Evolutionary conservation across 495 filamentous ascomycete genomes (phyloP), one percentile per base, ranked within the genome.

Genomic region (Neurospora sp.): DNA sequence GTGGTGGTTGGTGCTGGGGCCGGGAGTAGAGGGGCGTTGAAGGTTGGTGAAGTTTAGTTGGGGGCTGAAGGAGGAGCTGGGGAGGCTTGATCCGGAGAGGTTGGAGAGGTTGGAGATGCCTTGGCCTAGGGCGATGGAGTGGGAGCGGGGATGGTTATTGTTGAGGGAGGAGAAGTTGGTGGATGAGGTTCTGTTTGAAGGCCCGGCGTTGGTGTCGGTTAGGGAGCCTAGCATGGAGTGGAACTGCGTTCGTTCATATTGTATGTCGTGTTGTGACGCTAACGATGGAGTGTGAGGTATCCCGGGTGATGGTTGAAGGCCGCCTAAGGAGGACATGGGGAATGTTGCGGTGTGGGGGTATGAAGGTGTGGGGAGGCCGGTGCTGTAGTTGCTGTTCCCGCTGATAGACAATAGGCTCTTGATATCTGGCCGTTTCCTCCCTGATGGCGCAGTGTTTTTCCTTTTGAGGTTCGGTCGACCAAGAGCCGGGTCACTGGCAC

Each of bases 391-490:
- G 69, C 80, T n/a, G 73, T 70, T 71, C 65, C 70, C 72, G 41
- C 71, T 73, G 18, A 78, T 68, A 8, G 79, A 77, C 2, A 77
- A 53, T 4, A 82, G 69, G 18, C 69, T 74, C 40, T 78, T 78
- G 18, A 79, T 69, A 1, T 82, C 82, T 14, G 84, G 78, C 20
- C 82, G 78, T 38, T 76, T 82, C 7, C 79, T 80, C 1, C 77
- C 75, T 3, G 74, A 70, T 5, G 74, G 76, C 0, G 75, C 73
- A 8, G 80, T 78, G 39, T 78, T 81, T 74, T 84, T 85, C 9
- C 84, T 76, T 71, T 86, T 86, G 18, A 85, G 77, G 68, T 70
- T 81, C 10, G 83, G 80, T 18, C 82, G 77, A 18, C 77, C 72
- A 2, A 75, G 73, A 0, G 74, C 59, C 0, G 73, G 5, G 11